Conservation (phyloP, 805 yeast species). For the Zygotorulaspora florentina region DNA sequence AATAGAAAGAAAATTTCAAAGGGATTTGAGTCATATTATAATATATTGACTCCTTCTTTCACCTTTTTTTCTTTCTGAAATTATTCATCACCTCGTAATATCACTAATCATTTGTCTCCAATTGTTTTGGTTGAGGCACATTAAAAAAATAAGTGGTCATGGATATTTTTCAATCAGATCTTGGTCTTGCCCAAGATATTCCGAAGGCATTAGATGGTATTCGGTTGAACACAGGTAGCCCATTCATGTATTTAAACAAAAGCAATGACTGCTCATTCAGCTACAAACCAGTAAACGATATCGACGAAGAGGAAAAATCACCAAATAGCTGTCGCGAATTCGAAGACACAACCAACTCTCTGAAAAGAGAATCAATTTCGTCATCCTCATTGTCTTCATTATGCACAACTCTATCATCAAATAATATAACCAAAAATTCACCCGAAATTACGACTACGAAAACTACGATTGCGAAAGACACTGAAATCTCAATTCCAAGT, state of each 20-base stretch:
- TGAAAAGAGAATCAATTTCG: background rate
- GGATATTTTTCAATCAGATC: constrained; percentile 1
- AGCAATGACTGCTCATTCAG: background rate
- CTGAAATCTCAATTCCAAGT: background rate
- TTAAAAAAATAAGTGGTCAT: background rate
- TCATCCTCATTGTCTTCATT: constrained; percentile 1
- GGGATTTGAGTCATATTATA: background rate
- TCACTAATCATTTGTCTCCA: background rate
- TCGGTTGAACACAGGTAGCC: background rate
- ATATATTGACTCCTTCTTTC: background rate
- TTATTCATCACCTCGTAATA: background rate
- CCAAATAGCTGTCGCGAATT: constrained; percentile 1
- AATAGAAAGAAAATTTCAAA: background rate
- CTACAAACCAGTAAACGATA: background rate
- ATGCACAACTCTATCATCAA: background rate
- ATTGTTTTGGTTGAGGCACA: background rate
- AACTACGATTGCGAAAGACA: background rate
- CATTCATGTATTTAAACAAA: background rate
- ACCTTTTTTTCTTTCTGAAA: background rate
- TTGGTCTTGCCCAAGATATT: background rate
- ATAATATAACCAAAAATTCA: background rate
- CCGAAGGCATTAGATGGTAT: background rate
- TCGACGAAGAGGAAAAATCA: background rate
- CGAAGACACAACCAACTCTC: background rate
- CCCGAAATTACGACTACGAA: background rate